Percentiles rank a stretch among this genome's conserved stretches.
phyloP scores from a whole-genome alignment of 2,329 filamentous ascomycete species.

The Ambrosiella cleistominuta region DNA sequence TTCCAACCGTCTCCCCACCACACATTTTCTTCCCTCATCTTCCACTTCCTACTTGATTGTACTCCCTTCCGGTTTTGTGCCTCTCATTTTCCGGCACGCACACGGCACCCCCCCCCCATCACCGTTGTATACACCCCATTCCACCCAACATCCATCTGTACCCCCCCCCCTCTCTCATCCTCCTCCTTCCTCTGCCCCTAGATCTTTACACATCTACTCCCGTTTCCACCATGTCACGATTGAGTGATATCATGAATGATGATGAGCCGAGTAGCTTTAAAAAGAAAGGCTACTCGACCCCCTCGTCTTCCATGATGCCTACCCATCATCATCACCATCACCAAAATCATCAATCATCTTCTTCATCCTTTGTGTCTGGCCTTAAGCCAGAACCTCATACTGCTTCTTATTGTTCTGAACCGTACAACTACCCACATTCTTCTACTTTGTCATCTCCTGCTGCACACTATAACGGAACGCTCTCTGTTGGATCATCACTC shows the following conservation, averaged over 20 bases:
- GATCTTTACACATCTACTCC: neutral
- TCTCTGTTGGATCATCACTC: neutral
- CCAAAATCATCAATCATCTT: conserved; percentile 1
- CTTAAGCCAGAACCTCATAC: neutral
- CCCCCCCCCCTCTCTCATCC: conserved; percentile 1
- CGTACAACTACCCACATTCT: neutral
- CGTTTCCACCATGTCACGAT: conserved; percentile 7
- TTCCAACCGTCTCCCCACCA: neutral
- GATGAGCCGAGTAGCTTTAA: conserved; percentile 9
- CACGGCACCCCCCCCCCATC: conserved; percentile 1
- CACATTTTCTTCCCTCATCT: neutral
- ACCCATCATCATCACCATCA: conserved; percentile 3
- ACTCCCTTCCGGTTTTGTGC: neutral
- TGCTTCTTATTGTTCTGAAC: neutral
- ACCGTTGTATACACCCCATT: neutral
- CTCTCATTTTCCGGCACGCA: neutral
- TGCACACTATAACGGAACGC: neutral
- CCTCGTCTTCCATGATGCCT: conserved; percentile 3
- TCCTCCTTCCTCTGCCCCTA: conserved; percentile 1
- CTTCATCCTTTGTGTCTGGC: neutral
- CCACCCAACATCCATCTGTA: neutral
- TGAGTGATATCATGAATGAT: conserved; percentile 13
- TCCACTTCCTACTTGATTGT: neutral
- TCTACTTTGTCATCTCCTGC: neutral
- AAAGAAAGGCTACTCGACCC: conserved; percentile 10